These are phyloP conservation scores for Cytidiella melzeri DNA, from an alignment of 768 basidiomycete genomes.

Conservation along the genomic window DNA sequence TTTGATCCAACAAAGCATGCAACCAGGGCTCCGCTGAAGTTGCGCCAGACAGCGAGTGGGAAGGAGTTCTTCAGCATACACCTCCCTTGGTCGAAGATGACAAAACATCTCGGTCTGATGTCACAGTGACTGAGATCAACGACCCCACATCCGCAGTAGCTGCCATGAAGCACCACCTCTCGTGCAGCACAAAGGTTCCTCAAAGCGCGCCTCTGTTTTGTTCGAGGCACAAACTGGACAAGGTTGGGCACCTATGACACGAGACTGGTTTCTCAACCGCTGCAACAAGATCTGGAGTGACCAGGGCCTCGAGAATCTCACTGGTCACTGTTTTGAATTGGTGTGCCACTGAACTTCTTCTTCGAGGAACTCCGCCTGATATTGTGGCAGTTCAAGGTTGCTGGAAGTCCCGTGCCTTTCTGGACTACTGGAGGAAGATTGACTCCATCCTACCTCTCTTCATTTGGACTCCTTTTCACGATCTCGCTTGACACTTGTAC, in stretches of 20 bases:
- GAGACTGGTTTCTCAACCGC: slow-evolving; percentile 17
- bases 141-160: too few species aligned
- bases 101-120: too few species aligned
- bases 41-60: slow-evolving; percentile 22
- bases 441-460: too few species aligned
- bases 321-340: slow-evolving; percentile 40
- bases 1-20: slow-evolving; percentile 24
- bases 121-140: too few species aligned
- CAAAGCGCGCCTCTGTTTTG: slow-evolving; percentile 14
- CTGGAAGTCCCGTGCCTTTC: too few species aligned
- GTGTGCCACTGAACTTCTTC: slow-evolving; percentile 32
- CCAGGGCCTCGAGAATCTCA: slow-evolving; percentile 26
- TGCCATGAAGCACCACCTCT: slow-evolving; percentile 24
- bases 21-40: slow-evolving; percentile 15
- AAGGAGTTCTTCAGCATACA: slow-evolving; percentile 24
- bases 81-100: slow-evolving; percentile 33
- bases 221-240: slow-evolving; percentile 26
- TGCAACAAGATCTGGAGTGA: slow-evolving; percentile 27
- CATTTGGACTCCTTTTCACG: too few species aligned
- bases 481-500: too few species aligned
- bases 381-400: slow-evolving; percentile 28
- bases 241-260: slow-evolving; percentile 28
- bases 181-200: slow-evolving; percentile 8
- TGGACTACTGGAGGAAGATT: too few species aligned
- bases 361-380: slow-evolving; percentile 28